These are phyloP conservation scores for Colletotrichum shisoi DNA, from an alignment of 2,329 filamentous ascomycete genomes.

Conservation along the genomic window DNA sequence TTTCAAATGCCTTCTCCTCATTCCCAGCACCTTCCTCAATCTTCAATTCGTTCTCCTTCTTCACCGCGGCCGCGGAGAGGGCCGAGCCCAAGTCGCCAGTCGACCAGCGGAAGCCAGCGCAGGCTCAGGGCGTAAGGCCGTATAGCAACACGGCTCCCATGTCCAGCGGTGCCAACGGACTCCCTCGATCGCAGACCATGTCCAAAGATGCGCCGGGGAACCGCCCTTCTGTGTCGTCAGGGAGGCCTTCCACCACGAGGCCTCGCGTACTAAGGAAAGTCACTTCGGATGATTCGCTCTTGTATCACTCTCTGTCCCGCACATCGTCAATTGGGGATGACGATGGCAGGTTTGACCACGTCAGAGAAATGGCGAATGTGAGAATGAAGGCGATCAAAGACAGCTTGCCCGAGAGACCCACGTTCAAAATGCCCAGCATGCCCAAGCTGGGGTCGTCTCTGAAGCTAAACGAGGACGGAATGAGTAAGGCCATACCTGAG, in stretches of 20 bases:
- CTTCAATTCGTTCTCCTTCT: slow-evolving; percentile 39
- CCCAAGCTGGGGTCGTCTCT: slow-evolving; percentile 59
- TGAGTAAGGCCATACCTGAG: slow-evolving; percentile 39
- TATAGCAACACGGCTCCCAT: slow-evolving; percentile 19
- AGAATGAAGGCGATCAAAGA: slow-evolving; percentile 90
- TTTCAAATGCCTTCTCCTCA: slow-evolving; percentile 66
- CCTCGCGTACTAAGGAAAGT: slow-evolving; percentile 60
- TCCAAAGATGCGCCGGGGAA: background rate
- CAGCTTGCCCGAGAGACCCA: slow-evolving; percentile 80
- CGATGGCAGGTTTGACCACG: slow-evolving; percentile 78
- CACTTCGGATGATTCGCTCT: slow-evolving; percentile 79
- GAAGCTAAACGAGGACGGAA: slow-evolving; percentile 41
- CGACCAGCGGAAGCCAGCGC: slow-evolving; percentile 6
- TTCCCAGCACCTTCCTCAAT: slow-evolving; percentile 45
- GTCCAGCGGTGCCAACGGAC: slow-evolving; percentile 13
- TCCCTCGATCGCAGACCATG: slow-evolving; percentile 16
- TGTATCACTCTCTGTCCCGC: slow-evolving; percentile 77
- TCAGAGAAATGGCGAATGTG: slow-evolving; percentile 86
- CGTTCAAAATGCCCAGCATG: slow-evolving; percentile 73
- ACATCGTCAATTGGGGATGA: slow-evolving; percentile 82
- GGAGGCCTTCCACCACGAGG: slow-evolving; percentile 21
- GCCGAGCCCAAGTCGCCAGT: slow-evolving; percentile 16
- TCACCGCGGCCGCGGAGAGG: slow-evolving; percentile 36
- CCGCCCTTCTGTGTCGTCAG: slow-evolving; percentile 24
- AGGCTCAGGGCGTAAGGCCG: slow-evolving; percentile 20